Conservation (phyloP, 345 rosid species). For the Aegle marmelos region DNA sequence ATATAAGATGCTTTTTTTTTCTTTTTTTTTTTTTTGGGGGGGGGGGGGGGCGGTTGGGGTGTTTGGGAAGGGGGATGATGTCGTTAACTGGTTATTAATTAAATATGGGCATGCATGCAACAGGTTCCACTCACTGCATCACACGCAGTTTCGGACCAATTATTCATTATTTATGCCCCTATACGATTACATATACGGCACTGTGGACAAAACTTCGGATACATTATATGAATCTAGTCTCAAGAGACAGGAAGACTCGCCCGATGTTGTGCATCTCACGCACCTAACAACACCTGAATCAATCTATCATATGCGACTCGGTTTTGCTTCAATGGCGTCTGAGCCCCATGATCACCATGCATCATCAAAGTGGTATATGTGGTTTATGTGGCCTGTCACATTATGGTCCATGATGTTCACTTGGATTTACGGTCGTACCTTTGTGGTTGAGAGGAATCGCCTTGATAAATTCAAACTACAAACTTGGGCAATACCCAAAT, state of each 20-base stretch:
- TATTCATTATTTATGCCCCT: conserved; percentile 57
- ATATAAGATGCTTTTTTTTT: too few species aligned
- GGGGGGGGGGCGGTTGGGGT: too few species aligned
- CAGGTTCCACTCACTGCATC: conserved; percentile 67
- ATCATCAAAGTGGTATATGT: conserved; percentile 39
- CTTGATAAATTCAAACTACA: conserved; percentile 48
- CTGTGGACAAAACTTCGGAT: conserved; percentile 40
- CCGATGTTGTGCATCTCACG: conserved; percentile 61
- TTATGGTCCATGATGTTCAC: conserved; percentile 38
- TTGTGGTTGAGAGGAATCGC: conserved; percentile 52
- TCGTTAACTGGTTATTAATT: too few species aligned
- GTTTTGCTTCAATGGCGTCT: conserved; percentile 59
- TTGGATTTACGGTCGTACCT: conserved; percentile 44
- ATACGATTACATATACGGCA: conserved; percentile 52
- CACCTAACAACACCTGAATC: conserved; percentile 62
- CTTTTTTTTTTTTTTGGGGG: too few species aligned
- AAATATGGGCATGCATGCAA: background rate
- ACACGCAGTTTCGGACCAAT: conserved; percentile 63
- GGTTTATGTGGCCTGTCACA: conserved; percentile 64
- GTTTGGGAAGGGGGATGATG: too few species aligned
- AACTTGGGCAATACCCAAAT: conserved; percentile 73
- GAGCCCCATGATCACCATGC: conserved; percentile 26
- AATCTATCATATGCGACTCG: conserved; percentile 58
- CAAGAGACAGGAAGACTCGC: conserved; percentile 41
- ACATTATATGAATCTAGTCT: conserved; percentile 35